These are phyloP conservation scores for Amaranthus cruentus DNA, from an alignment of 148 eudicot genomes.

Conservation along the genomic window DNA sequence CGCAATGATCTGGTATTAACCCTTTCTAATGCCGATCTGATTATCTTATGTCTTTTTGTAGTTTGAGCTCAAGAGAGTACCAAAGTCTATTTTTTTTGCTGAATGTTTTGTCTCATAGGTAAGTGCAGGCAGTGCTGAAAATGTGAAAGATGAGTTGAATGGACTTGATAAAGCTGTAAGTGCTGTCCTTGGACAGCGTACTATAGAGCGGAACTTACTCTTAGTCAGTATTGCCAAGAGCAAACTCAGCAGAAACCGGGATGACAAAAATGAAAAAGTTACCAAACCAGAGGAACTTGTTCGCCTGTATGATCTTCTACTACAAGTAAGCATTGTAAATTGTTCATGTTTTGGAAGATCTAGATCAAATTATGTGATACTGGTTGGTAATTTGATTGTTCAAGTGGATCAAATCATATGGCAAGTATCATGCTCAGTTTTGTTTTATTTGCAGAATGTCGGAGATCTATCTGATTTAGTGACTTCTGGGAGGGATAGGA, in stretches of 20 bases:
- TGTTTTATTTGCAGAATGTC: conserved; percentile 56
- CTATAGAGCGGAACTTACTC: conserved; percentile 85
- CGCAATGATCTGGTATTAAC: conserved; percentile 75
- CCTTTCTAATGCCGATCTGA: not conserved
- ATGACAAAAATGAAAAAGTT: conserved; percentile 71
- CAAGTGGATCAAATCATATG: not conserved
- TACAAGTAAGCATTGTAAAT: conserved; percentile 49
- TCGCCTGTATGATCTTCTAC: conserved; percentile 73
- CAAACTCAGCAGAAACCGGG: conserved; percentile 66
- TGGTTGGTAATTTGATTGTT: conserved; percentile 5
- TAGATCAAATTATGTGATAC: not conserved
- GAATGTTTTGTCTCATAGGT: conserved; percentile 39
- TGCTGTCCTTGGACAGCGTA: conserved; percentile 76
- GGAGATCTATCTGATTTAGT: conserved; percentile 88
- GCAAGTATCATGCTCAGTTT: conserved; percentile 15
- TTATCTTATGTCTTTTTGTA: not conserved
- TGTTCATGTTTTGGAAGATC: conserved; percentile 11
- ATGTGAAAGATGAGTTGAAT: conserved; percentile 76
- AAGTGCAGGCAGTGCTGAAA: conserved; percentile 80
- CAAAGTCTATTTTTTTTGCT: not conserved
- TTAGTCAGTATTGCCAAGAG: conserved; percentile 81
- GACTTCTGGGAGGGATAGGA: conserved; percentile 90
- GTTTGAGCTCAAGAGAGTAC: not conserved
- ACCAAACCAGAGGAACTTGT: conserved; percentile 98
- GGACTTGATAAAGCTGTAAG: conserved; percentile 97